phyloP scores from a whole-genome alignment of 2,329 filamentous ascomycete species.

The Diaporthe australafricana region DNA sequence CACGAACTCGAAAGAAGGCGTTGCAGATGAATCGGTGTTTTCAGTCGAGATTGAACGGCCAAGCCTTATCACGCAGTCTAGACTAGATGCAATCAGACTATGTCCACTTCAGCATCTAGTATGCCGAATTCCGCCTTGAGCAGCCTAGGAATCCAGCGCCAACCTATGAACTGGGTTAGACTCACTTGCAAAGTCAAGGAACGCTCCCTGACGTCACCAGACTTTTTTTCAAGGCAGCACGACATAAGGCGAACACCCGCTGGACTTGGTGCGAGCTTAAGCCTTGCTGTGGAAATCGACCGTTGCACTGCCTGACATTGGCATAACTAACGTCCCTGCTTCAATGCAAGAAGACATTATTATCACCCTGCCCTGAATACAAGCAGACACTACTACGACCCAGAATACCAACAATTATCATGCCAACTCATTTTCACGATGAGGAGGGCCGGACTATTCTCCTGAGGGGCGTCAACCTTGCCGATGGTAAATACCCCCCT shows the following conservation, averaged over 20 bases:
- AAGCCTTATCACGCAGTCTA: background rate
- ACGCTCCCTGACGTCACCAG: conserved; percentile 21
- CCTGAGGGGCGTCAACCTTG: conserved; percentile 42
- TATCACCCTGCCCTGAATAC: background rate
- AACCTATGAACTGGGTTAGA: conserved; percentile 8
- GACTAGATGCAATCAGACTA: background rate
- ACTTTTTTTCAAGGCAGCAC: background rate
- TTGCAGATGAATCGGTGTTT: too few species aligned
- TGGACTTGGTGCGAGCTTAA: background rate
- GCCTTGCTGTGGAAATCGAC: too few species aligned
- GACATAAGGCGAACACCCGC: conserved; percentile 12
- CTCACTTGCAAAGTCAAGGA: background rate
- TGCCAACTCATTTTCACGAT: conserved; percentile 28
- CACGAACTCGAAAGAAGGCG: too few species aligned
- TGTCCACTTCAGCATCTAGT: too few species aligned
- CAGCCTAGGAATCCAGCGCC: background rate
- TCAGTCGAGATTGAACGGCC: background rate
- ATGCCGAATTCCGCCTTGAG: conserved; percentile 2
- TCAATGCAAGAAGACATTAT: background rate
- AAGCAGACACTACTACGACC: background rate
- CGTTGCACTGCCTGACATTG: too few species aligned
- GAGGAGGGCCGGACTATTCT: conserved; percentile 38
- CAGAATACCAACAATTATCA: background rate
- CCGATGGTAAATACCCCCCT: conserved; percentile 40
- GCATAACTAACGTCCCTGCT: conserved; percentile 1